Conservation (phyloP, 2,329 filamentous ascomycete genomes). For the Colletotrichum sp. region DNA sequence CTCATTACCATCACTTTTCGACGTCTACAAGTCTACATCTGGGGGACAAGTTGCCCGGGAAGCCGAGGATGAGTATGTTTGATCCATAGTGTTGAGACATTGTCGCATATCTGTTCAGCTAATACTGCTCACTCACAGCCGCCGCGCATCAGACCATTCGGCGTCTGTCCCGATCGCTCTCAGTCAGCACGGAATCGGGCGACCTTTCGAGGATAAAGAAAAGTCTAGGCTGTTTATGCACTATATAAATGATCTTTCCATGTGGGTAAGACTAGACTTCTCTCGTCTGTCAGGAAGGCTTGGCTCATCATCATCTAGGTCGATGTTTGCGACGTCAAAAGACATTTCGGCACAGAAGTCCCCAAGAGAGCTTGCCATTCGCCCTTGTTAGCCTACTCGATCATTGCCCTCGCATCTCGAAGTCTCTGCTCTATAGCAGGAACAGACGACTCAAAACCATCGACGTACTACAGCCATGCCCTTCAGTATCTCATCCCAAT, state of each 20-base stretch:
- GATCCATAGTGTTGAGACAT: rapidly evolving
- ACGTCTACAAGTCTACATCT: background rate
- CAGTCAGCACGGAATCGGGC: background rate
- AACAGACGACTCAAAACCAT: constrained; percentile 32
- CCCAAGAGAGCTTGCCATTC: constrained; percentile 42
- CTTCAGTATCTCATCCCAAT: constrained; percentile 42
- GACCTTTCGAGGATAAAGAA: background rate
- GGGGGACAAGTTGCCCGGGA: background rate
- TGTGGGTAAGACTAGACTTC: background rate
- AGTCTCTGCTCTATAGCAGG: constrained; percentile 23
- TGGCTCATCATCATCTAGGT: constrained; percentile 28
- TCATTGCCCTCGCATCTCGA: constrained; percentile 29
- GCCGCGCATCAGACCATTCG: background rate
- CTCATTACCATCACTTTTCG: background rate
- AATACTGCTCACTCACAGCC: background rate
- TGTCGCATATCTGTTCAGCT: background rate
- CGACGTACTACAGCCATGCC: constrained; percentile 45
- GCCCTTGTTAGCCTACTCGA: constrained; percentile 37
- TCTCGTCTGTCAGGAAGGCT: too few relatives aligned
- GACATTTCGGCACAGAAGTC: constrained; percentile 44
- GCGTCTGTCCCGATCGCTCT: background rate
- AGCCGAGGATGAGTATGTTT: background rate
- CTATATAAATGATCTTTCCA: constrained; percentile 1
- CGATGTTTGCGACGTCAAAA: constrained; percentile 44
- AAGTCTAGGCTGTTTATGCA: constrained; percentile 9